A percentile compares a stretch with the other conserved stretches of the same genome.
These are phyloP conservation scores for Vitis amurensis DNA, from an alignment of 164 flowering plant species.

Conservation along the genomic window DNA sequence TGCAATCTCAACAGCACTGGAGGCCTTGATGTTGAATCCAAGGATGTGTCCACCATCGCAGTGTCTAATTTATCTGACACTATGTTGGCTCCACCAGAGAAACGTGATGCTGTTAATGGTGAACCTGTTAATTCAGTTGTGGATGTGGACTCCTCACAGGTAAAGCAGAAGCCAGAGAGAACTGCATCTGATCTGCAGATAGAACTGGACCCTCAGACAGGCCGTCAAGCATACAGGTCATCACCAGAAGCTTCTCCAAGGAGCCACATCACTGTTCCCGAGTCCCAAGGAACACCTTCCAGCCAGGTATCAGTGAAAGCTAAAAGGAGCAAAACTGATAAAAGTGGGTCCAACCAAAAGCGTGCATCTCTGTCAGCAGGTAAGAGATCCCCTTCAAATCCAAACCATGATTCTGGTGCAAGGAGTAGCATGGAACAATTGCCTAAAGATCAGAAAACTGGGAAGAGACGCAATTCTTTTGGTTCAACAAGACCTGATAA, in stretches of 20 bases:
- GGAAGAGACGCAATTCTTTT: conserved; percentile 69
- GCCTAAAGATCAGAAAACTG: conserved; percentile 55
- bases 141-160: conserved; percentile 15
- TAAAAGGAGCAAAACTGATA: conserved; percentile 42
- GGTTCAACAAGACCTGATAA: conserved; percentile 55
- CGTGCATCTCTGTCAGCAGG: conserved; percentile 38
- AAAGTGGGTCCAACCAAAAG: conserved; percentile 37
- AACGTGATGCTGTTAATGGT: conserved; percentile 20
- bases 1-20: conserved; percentile 13
- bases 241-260: conserved; percentile 75
- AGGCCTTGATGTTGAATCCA: conserved; percentile 18
- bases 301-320: conserved; percentile 64
- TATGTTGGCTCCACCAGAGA: conserved; percentile 28
- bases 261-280: conserved; percentile 57
- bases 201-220: conserved; percentile 27
- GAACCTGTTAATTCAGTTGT: conserved; percentile 21
- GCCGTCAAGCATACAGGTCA: conserved; percentile 29
- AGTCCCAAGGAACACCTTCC: conserved; percentile 82
- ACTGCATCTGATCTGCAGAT: conserved; percentile 28
- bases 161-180: conserved; percentile 30
- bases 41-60: conserved; percentile 11
- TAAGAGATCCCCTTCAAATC: conserved; percentile 53
- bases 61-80: conserved; percentile 20
- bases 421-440: conserved; percentile 53
- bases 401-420: conserved; percentile 45